Conservation (phyloP, 129 eudicot genomes). For the Kitagawia praeruptora region DNA sequence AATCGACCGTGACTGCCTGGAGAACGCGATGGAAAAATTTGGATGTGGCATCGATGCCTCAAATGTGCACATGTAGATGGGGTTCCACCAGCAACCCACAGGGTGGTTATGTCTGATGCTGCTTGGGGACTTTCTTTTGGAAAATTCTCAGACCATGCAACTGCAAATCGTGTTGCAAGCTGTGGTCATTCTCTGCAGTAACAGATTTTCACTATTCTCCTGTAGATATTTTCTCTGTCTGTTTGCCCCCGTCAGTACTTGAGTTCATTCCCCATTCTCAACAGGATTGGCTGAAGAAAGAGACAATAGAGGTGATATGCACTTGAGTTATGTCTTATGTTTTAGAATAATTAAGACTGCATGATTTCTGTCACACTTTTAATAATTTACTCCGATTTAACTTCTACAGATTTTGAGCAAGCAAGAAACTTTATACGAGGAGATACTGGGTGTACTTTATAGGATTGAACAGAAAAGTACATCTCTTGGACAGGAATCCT, state of each 20-base stretch:
- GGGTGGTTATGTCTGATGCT: conserved; percentile 92
- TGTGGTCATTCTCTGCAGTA: conserved; percentile 97
- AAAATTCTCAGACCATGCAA: conserved; percentile 84
- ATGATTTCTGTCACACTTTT: neutral
- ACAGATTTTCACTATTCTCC: conserved; percentile 95
- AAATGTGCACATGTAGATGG: conserved; percentile 57
- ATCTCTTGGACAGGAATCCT: conserved; percentile 31
- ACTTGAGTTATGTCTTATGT: neutral
- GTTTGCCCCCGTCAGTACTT: conserved; percentile 70
- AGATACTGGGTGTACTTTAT: conserved; percentile 42
- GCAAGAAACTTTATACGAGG: conserved; percentile 51
- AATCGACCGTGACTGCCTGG: conserved; percentile 91
- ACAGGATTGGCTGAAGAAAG: conserved; percentile 66
- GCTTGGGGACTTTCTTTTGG: conserved; percentile 99
- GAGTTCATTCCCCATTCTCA: conserved; percentile 44
- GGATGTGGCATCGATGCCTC: conserved; percentile 99
- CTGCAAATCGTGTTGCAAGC: conserved; percentile 85
- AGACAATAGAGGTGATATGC: conserved; percentile 61
- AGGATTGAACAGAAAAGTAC: conserved; percentile 39
- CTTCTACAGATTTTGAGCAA: conserved; percentile 55
- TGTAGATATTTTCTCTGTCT: conserved; percentile 72
- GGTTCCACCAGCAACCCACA: conserved; percentile 79
- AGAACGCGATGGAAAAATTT: conserved; percentile 78
- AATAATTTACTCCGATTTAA: conserved; percentile 5
- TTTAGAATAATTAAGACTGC: neutral